Conservation (phyloP, 208 protist genomes). For the Sergeia podlipaevii region DNA sequence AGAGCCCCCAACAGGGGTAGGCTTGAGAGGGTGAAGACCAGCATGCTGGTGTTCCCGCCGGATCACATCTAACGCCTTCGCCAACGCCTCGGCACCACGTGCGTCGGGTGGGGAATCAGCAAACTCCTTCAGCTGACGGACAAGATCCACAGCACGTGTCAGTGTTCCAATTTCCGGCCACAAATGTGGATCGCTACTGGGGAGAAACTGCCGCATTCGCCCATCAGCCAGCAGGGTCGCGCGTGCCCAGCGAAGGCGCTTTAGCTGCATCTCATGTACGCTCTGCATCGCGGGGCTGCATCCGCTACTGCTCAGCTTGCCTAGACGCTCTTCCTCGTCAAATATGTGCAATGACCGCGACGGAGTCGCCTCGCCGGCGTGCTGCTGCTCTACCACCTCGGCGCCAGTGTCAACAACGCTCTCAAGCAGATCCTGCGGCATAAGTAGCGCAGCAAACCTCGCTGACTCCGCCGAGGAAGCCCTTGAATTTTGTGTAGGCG, state of each 20-base stretch:
- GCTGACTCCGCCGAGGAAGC: neutral
- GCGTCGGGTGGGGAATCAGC: slow-evolving; percentile 19
- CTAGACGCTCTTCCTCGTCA: slow-evolving; percentile 57
- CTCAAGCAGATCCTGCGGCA: slow-evolving; percentile 32
- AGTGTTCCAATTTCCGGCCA: slow-evolving; percentile 55
- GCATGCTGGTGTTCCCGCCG: slow-evolving; percentile 27
- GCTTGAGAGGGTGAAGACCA: slow-evolving; percentile 57
- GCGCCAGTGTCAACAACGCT: slow-evolving; percentile 32
- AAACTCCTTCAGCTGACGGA: slow-evolving; percentile 41
- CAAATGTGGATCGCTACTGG: slow-evolving; percentile 22
- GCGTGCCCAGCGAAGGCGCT: slow-evolving; percentile 57
- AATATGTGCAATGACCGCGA: slow-evolving; percentile 61
- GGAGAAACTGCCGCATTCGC: slow-evolving; percentile 39
- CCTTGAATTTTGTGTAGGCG: neutral
- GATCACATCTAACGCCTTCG: slow-evolving; percentile 36
- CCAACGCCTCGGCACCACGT: slow-evolving; percentile 20
- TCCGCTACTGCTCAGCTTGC: slow-evolving; percentile 12
- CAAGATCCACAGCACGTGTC: slow-evolving; percentile 32
- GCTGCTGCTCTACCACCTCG: slow-evolving; percentile 41
- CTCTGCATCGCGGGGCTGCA: neutral
- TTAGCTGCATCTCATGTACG: slow-evolving; percentile 27
- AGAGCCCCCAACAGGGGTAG: slow-evolving; percentile 34
- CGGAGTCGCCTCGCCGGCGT: slow-evolving; percentile 4
- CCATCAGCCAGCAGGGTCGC: slow-evolving; percentile 36
- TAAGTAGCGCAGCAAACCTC: slow-evolving; percentile 15